Evolutionary conservation across 768 basidiomycete genomes (phyloP).

Genomic region (Mycena floridula): DNA sequence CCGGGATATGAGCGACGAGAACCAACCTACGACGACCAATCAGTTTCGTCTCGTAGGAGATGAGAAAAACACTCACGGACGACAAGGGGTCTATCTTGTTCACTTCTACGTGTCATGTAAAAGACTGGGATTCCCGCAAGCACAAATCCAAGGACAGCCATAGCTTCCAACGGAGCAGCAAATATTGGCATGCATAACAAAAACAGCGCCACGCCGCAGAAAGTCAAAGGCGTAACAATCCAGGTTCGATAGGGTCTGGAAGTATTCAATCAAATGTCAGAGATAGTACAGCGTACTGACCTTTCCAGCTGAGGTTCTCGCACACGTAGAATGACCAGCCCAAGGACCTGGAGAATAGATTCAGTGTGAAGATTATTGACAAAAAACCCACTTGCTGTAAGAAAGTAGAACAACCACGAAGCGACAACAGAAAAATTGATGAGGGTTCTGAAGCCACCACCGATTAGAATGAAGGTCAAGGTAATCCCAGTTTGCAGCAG

Average conservation of each 20-base stretch:
- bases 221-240: constrained; percentile 84
- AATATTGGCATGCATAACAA: constrained; percentile 91
- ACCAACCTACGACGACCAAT: constrained; percentile 27
- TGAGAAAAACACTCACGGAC: constrained; percentile 30
- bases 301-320: constrained; percentile 88
- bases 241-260: constrained; percentile 89
- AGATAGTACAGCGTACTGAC: constrained; percentile 25
- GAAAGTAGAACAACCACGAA: constrained; percentile 82
- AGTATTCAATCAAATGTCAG: neutral
- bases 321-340: constrained; percentile 79
- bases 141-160: constrained; percentile 84
- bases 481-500: constrained; percentile 73
- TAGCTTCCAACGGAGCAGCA: constrained; percentile 84
- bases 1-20: constrained; percentile 36
- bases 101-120: constrained; percentile 61
- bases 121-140: constrained; percentile 77
- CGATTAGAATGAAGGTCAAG: constrained; percentile 72
- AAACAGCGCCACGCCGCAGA: constrained; percentile 86
- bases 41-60: neutral
- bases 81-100: constrained; percentile 32
- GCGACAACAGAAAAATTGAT: constrained; percentile 89
- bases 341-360: constrained; percentile 56
- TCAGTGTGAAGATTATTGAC: constrained; percentile 1
- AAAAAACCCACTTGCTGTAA: constrained; percentile 47
- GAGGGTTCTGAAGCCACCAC: constrained; percentile 83